Evolutionary conservation across 2,329 filamentous ascomycete species (phyloP), one percentile per base, ranked within the genome.

Genomic region (Penicillium sp.): DNA sequence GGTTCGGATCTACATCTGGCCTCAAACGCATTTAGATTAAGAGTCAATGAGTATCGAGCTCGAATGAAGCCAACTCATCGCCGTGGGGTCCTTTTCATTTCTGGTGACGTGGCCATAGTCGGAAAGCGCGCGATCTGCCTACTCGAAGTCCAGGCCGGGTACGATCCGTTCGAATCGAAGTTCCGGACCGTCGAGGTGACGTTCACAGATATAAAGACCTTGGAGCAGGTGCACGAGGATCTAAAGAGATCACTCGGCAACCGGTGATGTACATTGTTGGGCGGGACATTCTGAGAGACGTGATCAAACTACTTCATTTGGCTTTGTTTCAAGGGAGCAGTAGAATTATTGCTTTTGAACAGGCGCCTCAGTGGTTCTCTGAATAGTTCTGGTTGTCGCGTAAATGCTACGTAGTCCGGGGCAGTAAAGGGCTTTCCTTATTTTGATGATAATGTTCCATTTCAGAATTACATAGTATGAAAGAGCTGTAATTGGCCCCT

Each of bases 91-190:
- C 69, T 70, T 50, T 67, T 62, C 31, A 53, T 71, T n/a, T 46
- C 52, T 41, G 68, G 68, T 3, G 66, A 65, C 10, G 61, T 71
- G 23, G 66, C 65, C 6, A 42, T 71, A 1, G 62, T 59, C 44
- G 68, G 68, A 4, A 61, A 65, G 1, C 59, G 60, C 28, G 68
- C 67, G 9, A 61, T 64, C 44, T 70, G 67, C 47, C 63, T 68
- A 45, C 56, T 69, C 45, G 66, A 70, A 50, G 66, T 70, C 8
- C 55, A 54, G 18, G 68, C 66, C 25, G 67, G 69, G 60, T 71
- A 70, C 50, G 63, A 71, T 44, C 66, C 67, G 33, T 53, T 47
- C 10, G 55, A 59, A 6, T 56, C 57, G 25, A 57, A 54, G 42
- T 71, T 66, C 66, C 54, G 59, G 29, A 57, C 49, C 13, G 54